Conservation (phyloP, 441 rosid species). For the Manihot esculenta region DNA sequence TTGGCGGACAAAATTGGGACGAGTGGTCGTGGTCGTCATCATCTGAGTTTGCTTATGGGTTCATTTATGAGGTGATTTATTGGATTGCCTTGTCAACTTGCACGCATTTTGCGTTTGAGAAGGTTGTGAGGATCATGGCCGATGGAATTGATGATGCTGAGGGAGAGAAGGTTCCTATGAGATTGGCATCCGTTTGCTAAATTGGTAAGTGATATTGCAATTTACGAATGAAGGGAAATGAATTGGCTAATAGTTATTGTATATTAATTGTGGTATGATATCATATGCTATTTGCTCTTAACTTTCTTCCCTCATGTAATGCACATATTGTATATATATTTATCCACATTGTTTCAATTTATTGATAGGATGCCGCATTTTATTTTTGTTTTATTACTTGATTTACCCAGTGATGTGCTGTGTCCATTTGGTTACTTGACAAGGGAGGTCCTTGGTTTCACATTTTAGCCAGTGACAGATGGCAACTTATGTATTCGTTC, state of each 20-base stretch:
- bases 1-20: conserved; percentile 59
- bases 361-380: no score
- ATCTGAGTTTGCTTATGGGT: conserved; percentile 59
- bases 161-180: conserved; percentile 55
- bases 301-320: not conserved
- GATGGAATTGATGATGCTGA: conserved; percentile 36
- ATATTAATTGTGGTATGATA: not conserved
- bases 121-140: conserved; percentile 44
- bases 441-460: not conserved
- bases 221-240: not conserved
- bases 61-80: conserved; percentile 86
- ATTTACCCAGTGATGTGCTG: no score
- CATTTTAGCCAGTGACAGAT: no score
- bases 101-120: conserved; percentile 78
- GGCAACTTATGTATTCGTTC: not conserved
- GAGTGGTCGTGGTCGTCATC: conserved; percentile 58
- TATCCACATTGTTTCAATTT: conserved; percentile 6
- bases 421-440: not conserved
- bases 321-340: conserved; percentile 5
- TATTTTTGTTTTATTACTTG: not conserved
- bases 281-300: not conserved
- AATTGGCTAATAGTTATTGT: not conserved
- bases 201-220: conserved; percentile 14
- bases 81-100: conserved; percentile 90
- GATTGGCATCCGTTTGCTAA: conserved; percentile 50